A percentile compares a stretch with the other conserved stretches of the same genome.
Conservation (phyloP, 495 filamentous ascomycete species). For the Tricharina praecox region DNA sequence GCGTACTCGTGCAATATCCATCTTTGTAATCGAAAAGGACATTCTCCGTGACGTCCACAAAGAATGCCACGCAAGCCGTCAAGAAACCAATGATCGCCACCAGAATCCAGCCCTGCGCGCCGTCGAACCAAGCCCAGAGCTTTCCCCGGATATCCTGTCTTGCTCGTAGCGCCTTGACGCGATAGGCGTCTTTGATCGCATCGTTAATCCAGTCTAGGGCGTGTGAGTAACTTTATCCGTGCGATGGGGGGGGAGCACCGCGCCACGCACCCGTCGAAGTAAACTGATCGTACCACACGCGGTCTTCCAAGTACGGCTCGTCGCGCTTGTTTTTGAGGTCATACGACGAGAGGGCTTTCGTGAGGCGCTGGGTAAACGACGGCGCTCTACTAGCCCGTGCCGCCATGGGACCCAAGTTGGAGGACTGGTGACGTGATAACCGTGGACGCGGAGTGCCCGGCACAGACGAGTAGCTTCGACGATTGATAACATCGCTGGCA, state of each 20-base stretch:
- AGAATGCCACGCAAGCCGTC: constrained; percentile 72
- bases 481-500: constrained; percentile 8
- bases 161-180: constrained; percentile 62
- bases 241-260: neutral
- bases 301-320: constrained; percentile 45
- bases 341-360: constrained; percentile 20
- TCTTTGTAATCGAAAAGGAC: constrained; percentile 78
- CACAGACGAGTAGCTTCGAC: constrained; percentile 17
- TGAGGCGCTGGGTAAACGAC: constrained; percentile 23
- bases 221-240: neutral
- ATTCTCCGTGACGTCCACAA: constrained; percentile 71
- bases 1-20: constrained; percentile 53
- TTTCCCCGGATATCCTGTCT: constrained; percentile 74
- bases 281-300: constrained; percentile 98
- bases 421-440: constrained; percentile 22
- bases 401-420: constrained; percentile 6
- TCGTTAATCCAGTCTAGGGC: constrained; percentile 81
- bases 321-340: constrained; percentile 17
- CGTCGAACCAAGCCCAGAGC: constrained; percentile 59
- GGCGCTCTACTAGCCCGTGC: constrained; percentile 15
- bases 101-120: constrained; percentile 85
- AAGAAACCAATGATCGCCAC: constrained; percentile 80
- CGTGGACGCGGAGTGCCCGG: constrained; percentile 22
- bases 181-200: constrained; percentile 82
- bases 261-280: constrained; percentile 50